Evolutionary conservation across 805 yeast species (phyloP).

Genomic region (Hanseniaspora taiwanica): DNA sequence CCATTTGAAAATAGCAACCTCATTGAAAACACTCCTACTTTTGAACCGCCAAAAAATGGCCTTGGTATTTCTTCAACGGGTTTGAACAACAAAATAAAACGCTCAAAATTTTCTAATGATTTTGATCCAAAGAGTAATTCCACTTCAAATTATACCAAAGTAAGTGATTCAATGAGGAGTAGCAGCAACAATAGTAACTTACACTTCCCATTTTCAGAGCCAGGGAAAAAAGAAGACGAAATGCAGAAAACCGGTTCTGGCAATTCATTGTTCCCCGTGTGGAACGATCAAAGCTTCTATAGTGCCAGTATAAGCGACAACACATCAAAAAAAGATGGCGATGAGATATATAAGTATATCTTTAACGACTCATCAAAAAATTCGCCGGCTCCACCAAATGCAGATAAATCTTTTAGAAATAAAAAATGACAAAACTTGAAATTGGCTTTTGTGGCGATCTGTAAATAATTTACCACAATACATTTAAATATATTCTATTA

Average conservation of each 20-base stretch:
- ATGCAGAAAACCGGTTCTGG: background rate
- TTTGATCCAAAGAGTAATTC: no score
- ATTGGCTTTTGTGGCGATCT: no score
- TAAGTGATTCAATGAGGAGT: background rate
- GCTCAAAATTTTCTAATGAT: no score
- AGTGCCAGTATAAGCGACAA: background rate
- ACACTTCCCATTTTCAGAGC: background rate
- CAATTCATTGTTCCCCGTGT: background rate
- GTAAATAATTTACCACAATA: no score
- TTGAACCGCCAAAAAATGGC: background rate
- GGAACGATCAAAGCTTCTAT: constrained; percentile 1
- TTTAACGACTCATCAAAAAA: background rate
- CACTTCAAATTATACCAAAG: no score
- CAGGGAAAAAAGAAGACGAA: background rate
- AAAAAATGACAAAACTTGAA: background rate
- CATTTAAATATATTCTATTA: no score
- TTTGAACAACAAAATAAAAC: no score
- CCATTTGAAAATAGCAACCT: no score
- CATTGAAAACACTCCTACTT: no score
- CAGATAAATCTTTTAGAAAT: background rate
- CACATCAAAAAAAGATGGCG: background rate
- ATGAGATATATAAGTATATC: background rate
- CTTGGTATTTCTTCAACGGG: no score
- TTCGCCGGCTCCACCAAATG: no score
- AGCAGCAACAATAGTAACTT: background rate